These are phyloP conservation scores for Amauroascus verrucosus DNA, from an alignment of 2,329 filamentous ascomycete species.

Conservation along the genomic window DNA sequence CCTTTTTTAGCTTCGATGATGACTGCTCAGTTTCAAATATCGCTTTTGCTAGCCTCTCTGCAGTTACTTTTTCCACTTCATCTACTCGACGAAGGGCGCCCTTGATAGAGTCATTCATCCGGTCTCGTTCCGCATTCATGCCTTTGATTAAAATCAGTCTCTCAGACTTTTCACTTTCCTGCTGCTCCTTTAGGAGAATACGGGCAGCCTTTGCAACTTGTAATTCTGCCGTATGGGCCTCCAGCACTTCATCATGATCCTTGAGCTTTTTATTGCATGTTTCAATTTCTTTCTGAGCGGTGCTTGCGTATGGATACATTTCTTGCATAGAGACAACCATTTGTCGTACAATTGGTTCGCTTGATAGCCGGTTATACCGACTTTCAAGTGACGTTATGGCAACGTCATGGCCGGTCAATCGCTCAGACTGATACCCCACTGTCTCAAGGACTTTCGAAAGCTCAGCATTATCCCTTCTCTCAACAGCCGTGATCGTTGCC, in stretches of 20 bases:
- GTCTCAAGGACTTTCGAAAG: background rate
- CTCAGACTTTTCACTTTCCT: background rate
- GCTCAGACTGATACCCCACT: background rate
- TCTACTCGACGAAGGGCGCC: background rate
- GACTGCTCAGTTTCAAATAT: background rate
- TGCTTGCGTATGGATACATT: conserved; percentile 27
- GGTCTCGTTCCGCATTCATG: conserved; percentile 15
- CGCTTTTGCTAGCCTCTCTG: background rate
- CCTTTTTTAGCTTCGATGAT: background rate
- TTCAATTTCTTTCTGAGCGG: conserved; percentile 19
- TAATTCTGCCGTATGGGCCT: background rate
- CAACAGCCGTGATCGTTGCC: background rate
- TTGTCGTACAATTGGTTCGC: conserved; percentile 27
- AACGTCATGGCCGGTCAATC: background rate
- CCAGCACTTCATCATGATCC: background rate
- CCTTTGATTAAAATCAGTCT: conserved; percentile 10
- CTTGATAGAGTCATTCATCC: conserved; percentile 14
- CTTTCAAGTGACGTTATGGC: conserved; percentile 29
- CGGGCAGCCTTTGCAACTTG: background rate
- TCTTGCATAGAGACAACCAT: conserved; percentile 29
- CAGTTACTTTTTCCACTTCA: conserved; percentile 3
- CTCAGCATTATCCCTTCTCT: background rate
- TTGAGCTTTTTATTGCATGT: conserved; percentile 14
- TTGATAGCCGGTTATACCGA: conserved; percentile 43
- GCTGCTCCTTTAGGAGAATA: background rate